These are phyloP conservation scores for Botrytis deweyae DNA, from an alignment of 2,329 filamentous ascomycete species.

Conservation along the genomic window DNA sequence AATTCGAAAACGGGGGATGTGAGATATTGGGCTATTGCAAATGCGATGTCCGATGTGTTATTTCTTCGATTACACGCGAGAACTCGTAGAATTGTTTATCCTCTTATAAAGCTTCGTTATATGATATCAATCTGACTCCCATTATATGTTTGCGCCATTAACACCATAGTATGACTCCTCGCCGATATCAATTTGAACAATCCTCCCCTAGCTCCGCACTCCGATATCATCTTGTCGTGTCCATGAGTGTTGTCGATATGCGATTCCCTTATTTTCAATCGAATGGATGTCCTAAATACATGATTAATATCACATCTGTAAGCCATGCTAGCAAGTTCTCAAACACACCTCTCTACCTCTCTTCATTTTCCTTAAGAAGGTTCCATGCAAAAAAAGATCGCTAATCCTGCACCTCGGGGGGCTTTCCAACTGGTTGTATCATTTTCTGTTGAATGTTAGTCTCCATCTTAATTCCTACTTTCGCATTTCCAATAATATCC, in stretches of 20 bases:
- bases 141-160: conserved; percentile 7
- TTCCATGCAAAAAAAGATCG: neutral
- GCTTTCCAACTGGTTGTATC: conserved; percentile 64
- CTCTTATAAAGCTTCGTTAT: neutral
- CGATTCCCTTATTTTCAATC: neutral
- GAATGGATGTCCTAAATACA: neutral
- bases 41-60: neutral
- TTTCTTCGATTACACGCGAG: neutral
- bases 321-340: neutral
- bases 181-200: neutral
- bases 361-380: neutral
- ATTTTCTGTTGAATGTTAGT: conserved; percentile 54
- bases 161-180: neutral
- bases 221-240: neutral
- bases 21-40: neutral
- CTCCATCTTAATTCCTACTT: neutral
- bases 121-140: neutral
- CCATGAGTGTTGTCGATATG: neutral
- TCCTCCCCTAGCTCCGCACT: neutral
- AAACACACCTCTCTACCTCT: neutral
- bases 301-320: neutral
- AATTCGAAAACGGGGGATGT: neutral
- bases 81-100: neutral
- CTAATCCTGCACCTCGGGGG: conserved; percentile 57
- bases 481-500: neutral